These are phyloP conservation scores for Daldinia eschscholtzii DNA, from an alignment of 2,329 filamentous ascomycete genomes.

Conservation along the genomic window DNA sequence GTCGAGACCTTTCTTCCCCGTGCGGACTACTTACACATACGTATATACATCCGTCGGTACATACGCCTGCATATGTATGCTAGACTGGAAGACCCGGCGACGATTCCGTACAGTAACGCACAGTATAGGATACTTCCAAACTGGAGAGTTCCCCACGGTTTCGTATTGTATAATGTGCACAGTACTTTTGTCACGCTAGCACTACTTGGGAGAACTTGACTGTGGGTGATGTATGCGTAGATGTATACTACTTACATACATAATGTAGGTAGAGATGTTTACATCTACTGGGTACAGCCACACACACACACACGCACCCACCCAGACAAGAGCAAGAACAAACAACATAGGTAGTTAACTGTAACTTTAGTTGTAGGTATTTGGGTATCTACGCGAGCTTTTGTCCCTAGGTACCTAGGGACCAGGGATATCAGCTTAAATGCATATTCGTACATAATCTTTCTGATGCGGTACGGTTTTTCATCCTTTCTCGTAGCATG, in stretches of 20 bases:
- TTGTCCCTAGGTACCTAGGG: constrained; percentile 3
- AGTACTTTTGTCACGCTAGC: constrained; percentile 28
- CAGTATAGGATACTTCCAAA: constrained; percentile 32
- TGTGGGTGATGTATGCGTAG: constrained; percentile 3
- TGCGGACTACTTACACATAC: constrained; percentile 35
- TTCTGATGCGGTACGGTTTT: constrained; percentile 26
- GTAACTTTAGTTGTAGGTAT: background rate
- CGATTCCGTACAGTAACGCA: constrained; percentile 38
- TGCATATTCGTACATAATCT: constrained; percentile 23
- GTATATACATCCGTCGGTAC: constrained; percentile 19
- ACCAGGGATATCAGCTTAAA: constrained; percentile 21
- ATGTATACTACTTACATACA: constrained; percentile 7
- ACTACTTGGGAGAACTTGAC: constrained; percentile 12
- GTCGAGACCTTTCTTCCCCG: constrained; percentile 37
- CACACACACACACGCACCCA: constrained; percentile 30
- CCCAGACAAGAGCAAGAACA: constrained; percentile 31
- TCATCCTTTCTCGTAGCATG: constrained; percentile 32
- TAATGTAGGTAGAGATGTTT: background rate
- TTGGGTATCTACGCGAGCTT: constrained; percentile 28
- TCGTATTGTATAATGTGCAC: constrained; percentile 28
- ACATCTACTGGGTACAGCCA: constrained; percentile 31
- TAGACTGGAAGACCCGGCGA: constrained; percentile 36
- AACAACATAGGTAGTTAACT: background rate
- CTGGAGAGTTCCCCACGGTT: constrained; percentile 12
- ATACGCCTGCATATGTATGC: constrained; percentile 18